Base-by-base conservation (phyloP, 2,329 filamentous ascomycete species). In the Cordyceps farinosa region DNA sequence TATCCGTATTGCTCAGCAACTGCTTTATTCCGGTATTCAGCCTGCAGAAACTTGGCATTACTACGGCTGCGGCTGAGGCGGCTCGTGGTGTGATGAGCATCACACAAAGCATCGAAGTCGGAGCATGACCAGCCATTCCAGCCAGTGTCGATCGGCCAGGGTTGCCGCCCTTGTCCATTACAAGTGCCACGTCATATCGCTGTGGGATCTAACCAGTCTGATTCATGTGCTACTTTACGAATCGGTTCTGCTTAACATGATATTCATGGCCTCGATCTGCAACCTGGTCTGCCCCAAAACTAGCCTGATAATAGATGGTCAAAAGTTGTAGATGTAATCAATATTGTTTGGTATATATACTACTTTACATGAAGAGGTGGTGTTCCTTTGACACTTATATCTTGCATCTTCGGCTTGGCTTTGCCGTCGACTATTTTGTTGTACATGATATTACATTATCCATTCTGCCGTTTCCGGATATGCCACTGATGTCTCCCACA, bases 371-470 rank as follows among this genome's bases (percentile, higher is more conserved):
- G 38, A 29, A 48, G 45, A 22, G n/a, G 44, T 34, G 30, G 36
- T 11, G 44, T 30, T 40, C 34, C 32, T 36, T 3, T 5, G n/a
- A 29, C 17, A 47, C 40, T 50, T n/a, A 42, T 47, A 38, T 2
- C 32, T 17, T 22, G 27, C 15, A 15, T 6, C 53, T n/a, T 22
- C 6, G 5, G 38, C 38, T 17, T 27, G 22, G 17, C 11, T 17
- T 42, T 15, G 22, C 47, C 27, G 10, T 40, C 27, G 36, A 40
- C 45, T 60, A 22, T 7, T 50, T 44, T 62, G 27, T 55, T 62
- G 50, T 62, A 62, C 59, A 55, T 55, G 40, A 11, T 55, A n/a
- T 62, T 62, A 62, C 51, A 55, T 47, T 55, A 11, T 55, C 15
- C 15, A 34, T 32, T 50, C 13, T 34, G 11, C 38, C 36, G 15